Evolutionary conservation across 768 basidiomycete species (phyloP), one percentile per base, ranked within the genome.

Genomic region (Porpolomopsis calyptriformis): DNA sequence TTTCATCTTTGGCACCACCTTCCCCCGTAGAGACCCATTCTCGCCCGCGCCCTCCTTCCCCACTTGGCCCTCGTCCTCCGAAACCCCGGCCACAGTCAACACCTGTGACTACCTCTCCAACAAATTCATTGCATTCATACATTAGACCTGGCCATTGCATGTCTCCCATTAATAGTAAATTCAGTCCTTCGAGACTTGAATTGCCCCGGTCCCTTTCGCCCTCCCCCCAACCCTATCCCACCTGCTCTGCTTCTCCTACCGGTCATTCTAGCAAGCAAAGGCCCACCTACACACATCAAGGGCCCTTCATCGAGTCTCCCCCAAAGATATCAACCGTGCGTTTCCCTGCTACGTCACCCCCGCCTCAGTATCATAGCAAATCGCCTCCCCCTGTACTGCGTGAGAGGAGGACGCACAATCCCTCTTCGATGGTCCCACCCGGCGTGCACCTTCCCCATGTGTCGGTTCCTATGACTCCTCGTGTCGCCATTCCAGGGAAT

Each of bases 381-480:
- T 20, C 34, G n/a, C 38, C 12, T 18, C 38, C 46, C 12, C 38
- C 11, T 18, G 18, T 31, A 19, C 38, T 25, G n/a, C 26, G 26
- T 8, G 18, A 43, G 19, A 29, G 42, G 27, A 43, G 26, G 29
- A 31, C n/a, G 19, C 35, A 31, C n/a, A 18, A 19, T 10, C 20
- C 31, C 18, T 4, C 33, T 9, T 35, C 36, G 16, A n/a, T 24
- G 7, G 11, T 25, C 14, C 4, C 43, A 8, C 24, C 25, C 7
- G 29, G 29, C 14, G 22, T 20, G 20, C 24, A 43, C 46, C 24
- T 51, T 57, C n/a, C n/a, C n/a, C 25, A 65, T 66, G 18, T 29
- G 16, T 23, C 35, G 10, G 20, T 18, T 19, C 47, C 47, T 8
- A 2, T 38, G 9, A 4, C 16, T 3, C 37, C 43, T 26, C 19